phyloP scores from a whole-genome alignment of 140 eudicot species.

The Senecio squalidus region DNA sequence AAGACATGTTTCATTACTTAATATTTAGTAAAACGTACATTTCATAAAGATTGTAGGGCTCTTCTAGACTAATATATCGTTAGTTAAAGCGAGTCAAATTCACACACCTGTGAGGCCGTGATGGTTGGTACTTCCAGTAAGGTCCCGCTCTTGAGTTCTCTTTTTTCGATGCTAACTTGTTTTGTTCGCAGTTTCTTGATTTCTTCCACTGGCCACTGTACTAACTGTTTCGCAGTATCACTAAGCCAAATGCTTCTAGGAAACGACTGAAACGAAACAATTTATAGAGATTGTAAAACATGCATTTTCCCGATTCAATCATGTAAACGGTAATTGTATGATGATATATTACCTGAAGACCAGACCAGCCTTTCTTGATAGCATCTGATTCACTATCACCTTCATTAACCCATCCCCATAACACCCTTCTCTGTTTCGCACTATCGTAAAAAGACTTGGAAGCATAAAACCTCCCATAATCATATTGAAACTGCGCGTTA shows the following conservation, averaged over 20 bases:
- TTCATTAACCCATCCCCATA: conserved; percentile 82
- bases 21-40: background rate
- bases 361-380: conserved; percentile 69
- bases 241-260: conserved; percentile 65
- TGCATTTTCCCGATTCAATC: background rate
- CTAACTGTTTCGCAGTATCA: conserved; percentile 46
- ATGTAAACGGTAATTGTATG: too few relatives aligned
- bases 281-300: background rate
- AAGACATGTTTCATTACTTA: background rate
- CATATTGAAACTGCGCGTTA: conserved; percentile 38
- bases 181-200: conserved; percentile 39
- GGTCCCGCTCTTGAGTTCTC: conserved; percentile 36
- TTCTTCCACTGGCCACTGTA: conserved; percentile 77
- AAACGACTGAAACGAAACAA: conserved; percentile 42
- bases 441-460: conserved; percentile 70
- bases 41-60: background rate
- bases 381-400: conserved; percentile 30
- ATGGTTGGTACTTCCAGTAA: conserved; percentile 33
- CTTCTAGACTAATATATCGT: too few relatives aligned
- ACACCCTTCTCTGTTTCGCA: conserved; percentile 46
- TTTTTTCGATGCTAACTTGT: conserved; percentile 24
- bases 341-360: conserved; percentile 51
- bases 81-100: background rate
- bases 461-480: conserved; percentile 84
- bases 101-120: conserved; percentile 63